Evolutionary conservation across 768 basidiomycete species (phyloP).

Genomic region (Russula abietina): DNA sequence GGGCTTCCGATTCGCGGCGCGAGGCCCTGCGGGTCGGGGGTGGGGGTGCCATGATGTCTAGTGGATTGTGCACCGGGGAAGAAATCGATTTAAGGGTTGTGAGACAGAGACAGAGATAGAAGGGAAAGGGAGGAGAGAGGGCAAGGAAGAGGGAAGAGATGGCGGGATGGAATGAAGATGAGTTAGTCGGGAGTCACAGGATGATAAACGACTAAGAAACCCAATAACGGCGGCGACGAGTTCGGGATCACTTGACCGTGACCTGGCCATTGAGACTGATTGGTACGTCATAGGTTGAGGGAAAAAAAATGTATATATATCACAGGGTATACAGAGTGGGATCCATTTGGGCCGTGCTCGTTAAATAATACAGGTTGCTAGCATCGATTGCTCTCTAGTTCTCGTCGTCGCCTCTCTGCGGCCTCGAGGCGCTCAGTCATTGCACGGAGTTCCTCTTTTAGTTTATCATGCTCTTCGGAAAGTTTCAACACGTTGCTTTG

Average conservation of each 20-base stretch:
- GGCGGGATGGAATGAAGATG: constrained; percentile 10
- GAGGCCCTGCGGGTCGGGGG: constrained; percentile 40
- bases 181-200: not conserved
- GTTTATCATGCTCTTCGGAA: constrained; percentile 71
- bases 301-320: not conserved
- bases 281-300: not conserved
- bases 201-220: not conserved
- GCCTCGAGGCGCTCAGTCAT: constrained; percentile 72
- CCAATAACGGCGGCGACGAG: not conserved
- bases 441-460: constrained; percentile 67
- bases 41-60: constrained; percentile 33
- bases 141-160: not conserved
- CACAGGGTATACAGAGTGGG: not conserved
- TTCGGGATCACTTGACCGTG: not conserved
- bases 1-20: constrained; percentile 42
- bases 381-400: constrained; percentile 31
- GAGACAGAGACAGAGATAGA: constrained; percentile 5
- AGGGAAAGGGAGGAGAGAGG: not conserved
- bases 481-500: constrained; percentile 73
- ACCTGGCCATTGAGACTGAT: not conserved
- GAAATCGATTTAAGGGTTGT: not conserved
- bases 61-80: not conserved
- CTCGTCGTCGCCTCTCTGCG: constrained; percentile 55
- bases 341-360: not conserved
- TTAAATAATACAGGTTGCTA: constrained; percentile 4